Evolutionary conservation across 345 rosid species (phyloP), one percentile per base, ranked within the genome.

Genomic region (Noccaea bulbosa): DNA sequence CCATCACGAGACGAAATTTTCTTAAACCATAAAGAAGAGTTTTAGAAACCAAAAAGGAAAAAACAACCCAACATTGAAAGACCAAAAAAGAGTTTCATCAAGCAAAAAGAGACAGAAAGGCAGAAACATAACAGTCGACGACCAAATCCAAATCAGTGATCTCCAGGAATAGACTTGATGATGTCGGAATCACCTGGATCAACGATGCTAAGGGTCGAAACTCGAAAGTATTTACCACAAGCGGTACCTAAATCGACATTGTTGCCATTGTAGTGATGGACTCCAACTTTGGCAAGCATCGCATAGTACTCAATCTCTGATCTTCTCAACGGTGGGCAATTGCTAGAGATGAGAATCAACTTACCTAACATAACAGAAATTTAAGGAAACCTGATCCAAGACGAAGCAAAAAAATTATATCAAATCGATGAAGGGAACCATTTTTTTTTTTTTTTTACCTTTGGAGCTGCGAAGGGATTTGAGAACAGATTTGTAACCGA

Each of bases 141-240:
- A 43, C 27, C 65, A 61, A 60, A 60, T 4, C 40, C 59, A 6
- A 68, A 44, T 75, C 64, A 75, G 65, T 68, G 64, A 7, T 75
- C 69, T 5, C 83, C 81, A 1, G 96, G 86, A 30, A 89, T 71
- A 5, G 85, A 46, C 83, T 89, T 89, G 82, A 87, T 89, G 78
- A 89, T 87, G 57, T 87, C 92, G 7, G 96, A 89, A 79, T 89
- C 96, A 74, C 96, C 96, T 76, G 77, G 78, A 66, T 87, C 90
- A 0, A 86, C 69, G 37, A 87, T 78, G 80, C 96, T 85, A 66
- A 89, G 82, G 82, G 92, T 87, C 11, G 89, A 87, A 3, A 87
- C 96, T 6, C 92, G 85, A 80, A 78, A 89, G 75, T 85, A 85
- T 80, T 89, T 87, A 46, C 96, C 96, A 1, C 92, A 89, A 22